Percentiles rank a stretch among this genome's conserved stretches.
phyloP scores from a whole-genome alignment of 345 rosid species.

The Brassica incana region DNA sequence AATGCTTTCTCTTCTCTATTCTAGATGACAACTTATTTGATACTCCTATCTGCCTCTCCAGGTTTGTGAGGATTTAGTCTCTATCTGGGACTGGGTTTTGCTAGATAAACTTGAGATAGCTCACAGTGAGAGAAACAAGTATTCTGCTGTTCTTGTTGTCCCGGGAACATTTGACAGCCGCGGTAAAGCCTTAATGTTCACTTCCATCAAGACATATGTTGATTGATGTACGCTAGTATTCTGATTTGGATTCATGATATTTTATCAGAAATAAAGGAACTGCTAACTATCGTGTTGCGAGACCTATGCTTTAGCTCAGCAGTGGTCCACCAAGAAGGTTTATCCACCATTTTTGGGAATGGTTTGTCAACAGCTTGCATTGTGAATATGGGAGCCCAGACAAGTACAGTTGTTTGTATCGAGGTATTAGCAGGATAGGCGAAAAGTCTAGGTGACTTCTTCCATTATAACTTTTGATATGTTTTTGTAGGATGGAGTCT shows the following conservation, averaged over 20 bases:
- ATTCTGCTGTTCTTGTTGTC: slow-evolving; percentile 79
- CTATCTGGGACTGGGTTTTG: slow-evolving; percentile 92
- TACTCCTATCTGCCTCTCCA: slow-evolving; percentile 35
- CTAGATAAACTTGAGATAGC: slow-evolving; percentile 64
- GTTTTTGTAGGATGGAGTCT: slow-evolving; percentile 76
- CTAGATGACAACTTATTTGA: background rate
- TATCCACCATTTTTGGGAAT: slow-evolving; percentile 91
- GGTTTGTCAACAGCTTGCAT: slow-evolving; percentile 90
- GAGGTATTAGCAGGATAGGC: slow-evolving; percentile 57
- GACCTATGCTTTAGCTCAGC: slow-evolving; percentile 79
- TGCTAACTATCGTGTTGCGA: slow-evolving; percentile 65
- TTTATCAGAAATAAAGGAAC: slow-evolving; percentile 79
- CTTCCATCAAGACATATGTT: background rate
- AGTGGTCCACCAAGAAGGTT: slow-evolving; percentile 97
- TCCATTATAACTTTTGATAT: slow-evolving; percentile 1
- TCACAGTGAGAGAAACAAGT: slow-evolving; percentile 63
- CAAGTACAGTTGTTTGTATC: slow-evolving; percentile 74
- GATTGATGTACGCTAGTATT: background rate
- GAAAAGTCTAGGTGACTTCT: background rate
- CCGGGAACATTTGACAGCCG: slow-evolving; percentile 85
- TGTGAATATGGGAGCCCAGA: slow-evolving; percentile 90
- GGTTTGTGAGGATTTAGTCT: slow-evolving; percentile 81
- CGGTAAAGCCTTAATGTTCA: slow-evolving; percentile 47
- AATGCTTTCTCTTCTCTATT: background rate
- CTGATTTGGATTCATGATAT: slow-evolving; percentile 31